Evolutionary conservation across 1,139 yeast genomes (phyloP), one percentile per base, ranked within the genome.

Genomic region (Casaregolazyma suthepensis): DNA sequence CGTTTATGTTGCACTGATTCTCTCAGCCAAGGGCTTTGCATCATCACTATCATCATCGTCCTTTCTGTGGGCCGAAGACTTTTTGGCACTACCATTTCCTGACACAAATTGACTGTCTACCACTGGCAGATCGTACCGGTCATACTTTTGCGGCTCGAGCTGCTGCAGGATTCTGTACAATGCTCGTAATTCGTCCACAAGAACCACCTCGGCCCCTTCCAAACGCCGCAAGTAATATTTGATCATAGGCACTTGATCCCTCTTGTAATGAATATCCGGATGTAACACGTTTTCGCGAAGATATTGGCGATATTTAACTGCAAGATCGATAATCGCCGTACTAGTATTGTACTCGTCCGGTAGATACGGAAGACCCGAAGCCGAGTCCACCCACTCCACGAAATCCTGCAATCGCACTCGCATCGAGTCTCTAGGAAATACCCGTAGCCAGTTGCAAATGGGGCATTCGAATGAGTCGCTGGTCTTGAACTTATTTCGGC

Each of bases 381-480:
- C 65, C 44, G 56, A 60, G 1, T 57, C 50, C 12, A 59, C 56
- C 63, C 67, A 63, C 3, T 46, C 48, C 20, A 66, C 64, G 29
- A 78, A 56, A n/a, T 71, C 75, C 44, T 67, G 72, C 42, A 72
- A 56, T 19, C 59, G 64, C 1, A 78, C 75, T 10, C 72, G 61
- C 48, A 61, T 53, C 35, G 68, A 64, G 46, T 70, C 71, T 35
- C 71, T 63, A 1, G 68, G 70, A 18, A 69, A 63, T 9, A 55
- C 62, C 62, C 65, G 56, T 51, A 75, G 65, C 59, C 66, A 66
- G 56, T 77, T 80, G 70, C 96, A 89, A 9, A 85, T 68, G 0
- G 93, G 87, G 71, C 96, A 89, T 1, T 75, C 67, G 64, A 82
- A 81, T 9, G 74, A 77, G 19, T 73, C 78, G 26, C 52, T 42